phyloP scores from a whole-genome alignment of 2,329 filamentous ascomycete genomes.

The Biscogniauxia mediterranea region DNA sequence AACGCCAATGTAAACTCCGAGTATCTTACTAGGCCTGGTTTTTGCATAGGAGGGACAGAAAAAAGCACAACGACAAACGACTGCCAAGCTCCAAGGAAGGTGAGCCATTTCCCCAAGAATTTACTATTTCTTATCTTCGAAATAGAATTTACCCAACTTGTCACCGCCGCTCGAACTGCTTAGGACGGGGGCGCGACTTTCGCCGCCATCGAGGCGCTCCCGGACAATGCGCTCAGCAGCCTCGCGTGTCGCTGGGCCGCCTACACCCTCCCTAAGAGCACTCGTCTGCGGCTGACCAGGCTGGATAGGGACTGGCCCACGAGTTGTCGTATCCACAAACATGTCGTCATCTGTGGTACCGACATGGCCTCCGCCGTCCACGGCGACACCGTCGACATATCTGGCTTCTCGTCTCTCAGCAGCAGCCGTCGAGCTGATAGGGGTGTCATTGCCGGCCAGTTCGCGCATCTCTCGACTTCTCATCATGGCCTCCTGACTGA shows the following conservation, averaged over 20 bases:
- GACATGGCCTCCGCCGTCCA: constrained; percentile 48
- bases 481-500: constrained; percentile 44
- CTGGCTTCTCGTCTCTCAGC: constrained; percentile 59
- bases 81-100: too few relatives aligned
- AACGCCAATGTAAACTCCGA: background rate
- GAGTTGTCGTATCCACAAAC: constrained; percentile 64
- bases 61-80: background rate
- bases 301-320: constrained; percentile 51
- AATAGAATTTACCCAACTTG: constrained; percentile 57
- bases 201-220: constrained; percentile 55
- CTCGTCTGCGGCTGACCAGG: constrained; percentile 37
- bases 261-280: constrained; percentile 35
- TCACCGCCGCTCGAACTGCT: constrained; percentile 45
- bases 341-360: constrained; percentile 44
- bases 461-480: constrained; percentile 30
- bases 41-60: background rate
- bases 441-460: constrained; percentile 40
- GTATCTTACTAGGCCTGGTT: background rate
- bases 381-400: constrained; percentile 65
- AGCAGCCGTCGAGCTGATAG: constrained; percentile 44
- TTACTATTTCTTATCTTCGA: constrained; percentile 48
- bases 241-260: constrained; percentile 42
- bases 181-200: constrained; percentile 40
- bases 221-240: constrained; percentile 64
- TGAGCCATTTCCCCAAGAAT: background rate